A percentile compares a stretch with the other conserved stretches of the same genome.
phyloP scores from a whole-genome alignment of 805 yeast species.

The Torulaspora gathmanii region DNA sequence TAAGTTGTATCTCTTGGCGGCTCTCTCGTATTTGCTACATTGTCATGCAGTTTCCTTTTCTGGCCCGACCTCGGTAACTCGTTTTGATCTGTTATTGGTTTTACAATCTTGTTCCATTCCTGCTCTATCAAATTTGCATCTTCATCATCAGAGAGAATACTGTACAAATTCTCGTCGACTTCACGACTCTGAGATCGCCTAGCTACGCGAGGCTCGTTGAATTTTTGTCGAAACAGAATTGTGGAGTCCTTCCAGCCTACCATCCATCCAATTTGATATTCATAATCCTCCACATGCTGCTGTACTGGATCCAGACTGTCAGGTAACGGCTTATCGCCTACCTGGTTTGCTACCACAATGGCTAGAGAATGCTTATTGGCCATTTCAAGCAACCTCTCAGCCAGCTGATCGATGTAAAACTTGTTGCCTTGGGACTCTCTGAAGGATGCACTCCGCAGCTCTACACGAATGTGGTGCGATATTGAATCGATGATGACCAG shows the following conservation, averaged over 20 bases:
- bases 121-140: slow-evolving; percentile 26
- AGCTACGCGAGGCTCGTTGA: slow-evolving; percentile 10
- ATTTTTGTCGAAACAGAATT: slow-evolving; percentile 33
- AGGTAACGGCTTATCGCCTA: slow-evolving; percentile 49
- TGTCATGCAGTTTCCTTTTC: slow-evolving; percentile 1
- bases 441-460: slow-evolving; percentile 41
- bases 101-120: slow-evolving; percentile 12
- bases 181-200: background rate
- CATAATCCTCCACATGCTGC: slow-evolving; percentile 38
- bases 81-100: background rate
- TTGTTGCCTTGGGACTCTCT: slow-evolving; percentile 40
- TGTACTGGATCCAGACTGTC: slow-evolving; percentile 14
- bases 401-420: slow-evolving; percentile 41
- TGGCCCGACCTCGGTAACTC: background rate
- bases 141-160: slow-evolving; percentile 30
- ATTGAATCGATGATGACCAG: slow-evolving; percentile 75
- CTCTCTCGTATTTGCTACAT: background rate
- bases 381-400: slow-evolving; percentile 45
- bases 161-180: slow-evolving; percentile 8
- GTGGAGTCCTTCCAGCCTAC: slow-evolving; percentile 65
- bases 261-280: slow-evolving; percentile 66
- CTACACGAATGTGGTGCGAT: slow-evolving; percentile 73
- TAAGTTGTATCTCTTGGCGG: background rate
- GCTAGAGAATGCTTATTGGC: slow-evolving; percentile 51
- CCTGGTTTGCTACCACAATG: slow-evolving; percentile 72